Base-by-base conservation (phyloP, 202 grass and related monocot species). In the Brachypodium distachyon region DNA sequence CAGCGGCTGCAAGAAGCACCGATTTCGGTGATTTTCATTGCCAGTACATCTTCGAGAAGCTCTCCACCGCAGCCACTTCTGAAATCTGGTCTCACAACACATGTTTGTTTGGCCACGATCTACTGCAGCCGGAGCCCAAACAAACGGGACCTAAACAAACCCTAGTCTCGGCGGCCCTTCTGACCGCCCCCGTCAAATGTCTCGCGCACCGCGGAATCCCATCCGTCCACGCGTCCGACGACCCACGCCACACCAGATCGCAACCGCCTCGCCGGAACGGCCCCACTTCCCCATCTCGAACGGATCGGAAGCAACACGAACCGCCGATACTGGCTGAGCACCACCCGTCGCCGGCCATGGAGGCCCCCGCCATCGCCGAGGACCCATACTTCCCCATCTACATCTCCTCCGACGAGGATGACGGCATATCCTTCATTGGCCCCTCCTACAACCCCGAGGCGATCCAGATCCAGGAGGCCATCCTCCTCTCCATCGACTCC, bases 391-490 rank as follows among this genome's bases (percentile, higher is more conserved):
- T 76, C 3, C 62, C 84, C 71, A 59, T 82, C 67, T 72, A 82
- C 79, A 12, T 78, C 4, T 78, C 73, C 48, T 57, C 66, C 18
- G 49, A 73, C 7, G 85, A 87, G 33, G 73, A 78, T 0, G 78
- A 72, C 18, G 56, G 23, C 2, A 4, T 29, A 0, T 3, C 23
- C 47, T n/a, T 61, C 72, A 39, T 71, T 21, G 9, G 7, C 8
- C 16, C 9, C 10, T 42, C 21, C 7, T 78, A 41, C 59, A 51
- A 21, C 53, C 26, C 51, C 2, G 74, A 83, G 22, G 80, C 83
- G 53, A 27, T 87, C 46, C 71, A 85, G 61, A 85, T 89, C 55
- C 87, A 89, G 77, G 52, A 82, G 66, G 82, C 23, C 47, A 81
- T 85, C 65, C 39, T 85, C 46, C 77, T 71, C 50, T 89, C 87